Percentiles rank a stretch among this genome's conserved stretches.
These are phyloP conservation scores for Carallia pectinifolia DNA, from an alignment of 345 rosid genomes.

Conservation along the genomic window DNA sequence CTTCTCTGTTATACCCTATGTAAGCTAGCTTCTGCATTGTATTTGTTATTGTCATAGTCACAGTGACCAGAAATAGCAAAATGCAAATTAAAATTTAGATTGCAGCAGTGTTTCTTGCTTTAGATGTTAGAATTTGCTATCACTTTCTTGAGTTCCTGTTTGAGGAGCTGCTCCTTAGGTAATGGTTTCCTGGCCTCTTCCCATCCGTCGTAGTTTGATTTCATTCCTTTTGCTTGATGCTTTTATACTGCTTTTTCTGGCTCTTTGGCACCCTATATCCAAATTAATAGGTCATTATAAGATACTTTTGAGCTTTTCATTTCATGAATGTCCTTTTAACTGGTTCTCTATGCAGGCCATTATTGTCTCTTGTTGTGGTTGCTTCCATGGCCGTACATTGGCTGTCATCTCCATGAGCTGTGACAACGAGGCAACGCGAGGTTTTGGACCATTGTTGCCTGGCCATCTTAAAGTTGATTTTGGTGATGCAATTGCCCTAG, in stretches of 20 bases:
- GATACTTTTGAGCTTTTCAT: background rate
- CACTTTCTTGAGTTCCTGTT: too few relatives aligned
- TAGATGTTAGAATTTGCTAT: too few relatives aligned
- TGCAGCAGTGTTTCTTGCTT: background rate
- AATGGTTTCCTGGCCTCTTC: too few relatives aligned
- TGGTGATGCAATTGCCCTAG: constrained; percentile 72
- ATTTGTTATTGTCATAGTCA: too few relatives aligned
- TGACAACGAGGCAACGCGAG: constrained; percentile 94
- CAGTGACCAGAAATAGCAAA: too few relatives aligned
- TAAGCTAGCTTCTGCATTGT: too few relatives aligned
- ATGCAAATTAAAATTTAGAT: too few relatives aligned
- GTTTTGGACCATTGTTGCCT: constrained; percentile 85
- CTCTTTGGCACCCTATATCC: too few relatives aligned
- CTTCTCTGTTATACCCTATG: background rate
- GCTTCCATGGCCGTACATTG: constrained; percentile 97
- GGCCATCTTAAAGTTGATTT: constrained; percentile 96
- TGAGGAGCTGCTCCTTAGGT: too few relatives aligned
- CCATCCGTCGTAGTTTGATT: too few relatives aligned
- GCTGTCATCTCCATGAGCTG: constrained; percentile 97
- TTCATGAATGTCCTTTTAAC: constrained; percentile 11
- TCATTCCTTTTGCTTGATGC: too few relatives aligned
- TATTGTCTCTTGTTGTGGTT: constrained; percentile 93
- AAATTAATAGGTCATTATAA: background rate
- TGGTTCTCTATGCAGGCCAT: constrained; percentile 53
- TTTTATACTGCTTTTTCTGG: too few relatives aligned